Evolutionary conservation across 768 basidiomycete species (phyloP), one percentile per base, ranked within the genome.

Genomic region (Agaricus subrufescens): DNA sequence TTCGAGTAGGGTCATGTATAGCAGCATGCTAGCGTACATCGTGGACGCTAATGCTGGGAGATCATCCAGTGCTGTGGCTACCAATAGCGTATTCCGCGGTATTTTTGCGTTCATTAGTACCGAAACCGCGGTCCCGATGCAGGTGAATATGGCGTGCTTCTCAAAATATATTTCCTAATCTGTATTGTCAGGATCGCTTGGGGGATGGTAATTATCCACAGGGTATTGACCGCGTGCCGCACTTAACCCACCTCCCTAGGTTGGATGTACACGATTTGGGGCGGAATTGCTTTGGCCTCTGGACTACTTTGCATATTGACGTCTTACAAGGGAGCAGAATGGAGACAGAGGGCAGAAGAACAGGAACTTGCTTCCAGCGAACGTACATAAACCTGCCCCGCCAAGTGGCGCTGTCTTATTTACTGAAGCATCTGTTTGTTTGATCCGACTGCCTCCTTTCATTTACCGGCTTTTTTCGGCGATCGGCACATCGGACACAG

Each of bases 191-290:
- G 79, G 76, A 85, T 56, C 73, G 78, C 1, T 73, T 91, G 27
- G 91, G 91, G 0, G 91, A 94, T 62, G 91, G 91, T 65, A 78
- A 52, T 42, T 14, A 10, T 19, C 12, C 12, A 23, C 25, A 15
- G 26, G 25, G 27, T 51, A 15, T n/a, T 19, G 11, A 34, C 2
- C 8, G 15, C 19, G 38, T 40, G n/a, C 29, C 14, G 1, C 11
- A 10, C 6, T 26, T 49, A 38, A 55, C 8, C 23, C 12, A 23
- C 3, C 43, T 54, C 54, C 15, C 2, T 56, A 78, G 77, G 78
- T 14, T 78, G 90, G 66, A 73, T 87, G 40, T 42, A 42, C 19
- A 42, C 40, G n/a, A 42, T 42, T 12, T 42, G 40, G 40, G 40
- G 40, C 19, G 40, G 40, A 3, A 42, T 42, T 19, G 40, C n/a